Percentiles rank a stretch among this genome's conserved stretches.
Evolutionary conservation across 148 eudicot genomes (phyloP).

Genomic region (Rhododendron kiyosumense): DNA sequence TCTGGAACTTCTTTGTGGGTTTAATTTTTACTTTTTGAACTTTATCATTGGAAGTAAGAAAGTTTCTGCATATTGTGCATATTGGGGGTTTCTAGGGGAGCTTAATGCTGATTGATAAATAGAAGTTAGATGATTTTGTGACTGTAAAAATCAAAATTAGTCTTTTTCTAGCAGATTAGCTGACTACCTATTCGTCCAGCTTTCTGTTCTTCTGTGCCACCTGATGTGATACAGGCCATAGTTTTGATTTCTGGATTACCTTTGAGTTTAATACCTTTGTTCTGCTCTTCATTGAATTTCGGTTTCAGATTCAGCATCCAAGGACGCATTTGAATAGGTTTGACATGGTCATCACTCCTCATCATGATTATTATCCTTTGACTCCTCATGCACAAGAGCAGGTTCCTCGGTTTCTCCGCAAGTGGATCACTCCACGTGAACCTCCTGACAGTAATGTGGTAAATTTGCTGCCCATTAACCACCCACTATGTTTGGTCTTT

Average conservation of each 20-base stretch:
- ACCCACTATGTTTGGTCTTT: not conserved
- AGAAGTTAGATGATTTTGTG: not conserved
- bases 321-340: conserved; percentile 77
- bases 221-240: not conserved
- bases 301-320: conserved; percentile 92
- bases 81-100: not conserved
- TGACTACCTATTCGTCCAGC: not conserved
- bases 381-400: conserved; percentile 77
- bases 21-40: not conserved
- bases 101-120: not conserved
- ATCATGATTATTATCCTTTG: conserved; percentile 83
- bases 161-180: not conserved
- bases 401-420: conserved; percentile 70
- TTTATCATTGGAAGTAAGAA: not conserved
- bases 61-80: not conserved
- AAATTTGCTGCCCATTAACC: conserved; percentile 21
- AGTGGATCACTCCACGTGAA: conserved; percentile 83
- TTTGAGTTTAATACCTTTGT: not conserved
- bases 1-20: not conserved
- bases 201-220: not conserved
- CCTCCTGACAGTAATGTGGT: conserved; percentile 88
- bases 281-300: conserved; percentile 10
- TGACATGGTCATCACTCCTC: conserved; percentile 92
- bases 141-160: not conserved
- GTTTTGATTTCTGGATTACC: not conserved